A percentile compares a stretch with the other conserved stretches of the same genome.
Evolutionary conservation across 805 yeast genomes (phyloP).

Genomic region (Barnettozyma californica): DNA sequence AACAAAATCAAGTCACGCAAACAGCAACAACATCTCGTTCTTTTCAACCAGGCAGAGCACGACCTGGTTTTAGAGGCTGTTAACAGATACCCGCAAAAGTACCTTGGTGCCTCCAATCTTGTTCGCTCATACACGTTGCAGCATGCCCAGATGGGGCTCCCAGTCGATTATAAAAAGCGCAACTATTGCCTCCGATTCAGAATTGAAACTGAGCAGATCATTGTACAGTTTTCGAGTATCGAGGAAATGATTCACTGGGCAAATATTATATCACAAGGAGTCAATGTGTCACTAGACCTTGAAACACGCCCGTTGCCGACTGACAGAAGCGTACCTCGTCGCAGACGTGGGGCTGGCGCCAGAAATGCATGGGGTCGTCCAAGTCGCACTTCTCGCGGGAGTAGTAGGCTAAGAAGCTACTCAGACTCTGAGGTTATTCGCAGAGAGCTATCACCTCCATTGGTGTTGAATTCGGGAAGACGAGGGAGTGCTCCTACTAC

Average conservation of each 20-base stretch:
- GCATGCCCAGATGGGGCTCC: constrained; percentile 78
- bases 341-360: constrained; percentile 45
- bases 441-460: constrained; percentile 23
- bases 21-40: constrained; percentile 1
- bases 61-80: constrained; percentile 20
- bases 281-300: constrained; percentile 74
- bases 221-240: constrained; percentile 57
- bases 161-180: constrained; percentile 74
- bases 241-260: constrained; percentile 78
- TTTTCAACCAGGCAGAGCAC: constrained; percentile 23
- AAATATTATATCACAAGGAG: constrained; percentile 63
- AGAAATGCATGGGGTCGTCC: constrained; percentile 5
- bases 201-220: constrained; percentile 76
- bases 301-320: constrained; percentile 66
- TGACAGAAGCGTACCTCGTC: constrained; percentile 75
- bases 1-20: constrained; percentile 7
- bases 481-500: constrained; percentile 18
- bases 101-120: constrained; percentile 27
- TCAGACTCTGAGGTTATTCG: constrained; percentile 25
- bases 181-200: constrained; percentile 68
- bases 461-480: constrained; percentile 8
- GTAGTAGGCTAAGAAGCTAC: constrained; percentile 22
- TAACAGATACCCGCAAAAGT: constrained; percentile 11
- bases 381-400: neutral
- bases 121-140: constrained; percentile 75